Conservation (phyloP, 148 eudicot genomes). For the Rhododendron ovatum region DNA sequence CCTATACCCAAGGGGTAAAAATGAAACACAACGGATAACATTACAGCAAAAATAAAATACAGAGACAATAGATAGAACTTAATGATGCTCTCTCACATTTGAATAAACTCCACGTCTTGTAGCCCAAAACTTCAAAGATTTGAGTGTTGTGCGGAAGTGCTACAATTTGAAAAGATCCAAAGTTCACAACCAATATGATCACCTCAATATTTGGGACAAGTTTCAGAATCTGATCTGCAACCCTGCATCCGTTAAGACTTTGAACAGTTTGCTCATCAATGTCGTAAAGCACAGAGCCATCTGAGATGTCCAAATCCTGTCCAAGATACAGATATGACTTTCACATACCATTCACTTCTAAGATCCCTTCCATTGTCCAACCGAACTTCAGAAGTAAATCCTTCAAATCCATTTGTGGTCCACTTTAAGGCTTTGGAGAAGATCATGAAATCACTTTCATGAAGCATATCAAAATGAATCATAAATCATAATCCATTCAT, state of each 20-base stretch:
- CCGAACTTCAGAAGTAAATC: neutral
- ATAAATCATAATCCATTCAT: neutral
- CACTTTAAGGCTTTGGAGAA: neutral
- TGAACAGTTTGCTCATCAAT: slow-evolving; percentile 50
- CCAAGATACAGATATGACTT: neutral
- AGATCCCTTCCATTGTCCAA: neutral
- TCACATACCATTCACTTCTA: neutral
- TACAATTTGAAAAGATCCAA: slow-evolving; percentile 15
- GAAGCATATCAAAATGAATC: neutral
- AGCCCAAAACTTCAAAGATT: slow-evolving; percentile 53
- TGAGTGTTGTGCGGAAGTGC: slow-evolving; percentile 42
- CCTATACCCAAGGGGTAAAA: slow-evolving; percentile 17
- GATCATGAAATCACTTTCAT: neutral
- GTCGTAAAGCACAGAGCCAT: slow-evolving; percentile 36
- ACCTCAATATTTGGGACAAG: slow-evolving; percentile 53
- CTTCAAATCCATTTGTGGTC: neutral
- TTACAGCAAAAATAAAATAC: neutral
- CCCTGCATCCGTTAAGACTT: slow-evolving; percentile 59
- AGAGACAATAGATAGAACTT: neutral
- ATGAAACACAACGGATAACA: neutral
- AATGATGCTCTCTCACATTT: slow-evolving; percentile 33
- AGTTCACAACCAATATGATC: slow-evolving; percentile 11
- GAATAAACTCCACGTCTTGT: slow-evolving; percentile 51
- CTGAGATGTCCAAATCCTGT: slow-evolving; percentile 48
- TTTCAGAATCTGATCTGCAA: slow-evolving; percentile 43